These are phyloP conservation scores for Didymosphaeria variabile DNA, from an alignment of 2,329 filamentous ascomycete species.

Conservation along the genomic window DNA sequence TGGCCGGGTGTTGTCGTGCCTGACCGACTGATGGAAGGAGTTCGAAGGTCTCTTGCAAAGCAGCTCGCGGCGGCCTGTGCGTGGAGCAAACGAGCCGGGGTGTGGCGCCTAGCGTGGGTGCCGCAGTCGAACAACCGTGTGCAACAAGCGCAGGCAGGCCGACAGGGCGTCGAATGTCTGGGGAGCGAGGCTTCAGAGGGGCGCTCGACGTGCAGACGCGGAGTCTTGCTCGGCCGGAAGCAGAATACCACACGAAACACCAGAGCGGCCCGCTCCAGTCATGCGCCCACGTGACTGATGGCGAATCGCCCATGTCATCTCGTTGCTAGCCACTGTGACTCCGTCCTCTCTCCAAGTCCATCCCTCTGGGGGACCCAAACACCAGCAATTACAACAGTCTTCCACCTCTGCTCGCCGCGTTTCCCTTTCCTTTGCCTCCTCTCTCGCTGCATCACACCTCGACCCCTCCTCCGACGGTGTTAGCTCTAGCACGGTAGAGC, in stretches of 20 bases:
- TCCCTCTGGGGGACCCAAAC: conserved; percentile 42
- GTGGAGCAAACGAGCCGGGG: conserved; percentile 15
- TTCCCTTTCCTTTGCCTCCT: conserved; percentile 8
- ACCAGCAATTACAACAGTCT: conserved; percentile 21
- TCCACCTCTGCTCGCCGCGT: conserved; percentile 3
- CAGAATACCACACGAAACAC: not conserved
- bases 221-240: not conserved
- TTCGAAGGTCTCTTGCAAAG: conserved; percentile 24
- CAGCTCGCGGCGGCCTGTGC: conserved; percentile 26
- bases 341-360: conserved; percentile 34
- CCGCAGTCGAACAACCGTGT: not conserved
- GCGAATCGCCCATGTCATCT: conserved; percentile 12
- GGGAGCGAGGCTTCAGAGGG: not conserved
- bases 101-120: conserved; percentile 5
- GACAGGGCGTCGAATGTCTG: not conserved
- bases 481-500: conserved; percentile 20
- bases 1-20: conserved; percentile 11
- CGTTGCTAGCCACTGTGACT: conserved; percentile 27
- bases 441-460: conserved; percentile 17
- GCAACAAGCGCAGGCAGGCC: not conserved
- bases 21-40: conserved; percentile 25
- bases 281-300: conserved; percentile 19
- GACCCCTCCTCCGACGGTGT: not conserved
- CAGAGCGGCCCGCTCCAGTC: not conserved
- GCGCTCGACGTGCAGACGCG: not conserved